Percentiles rank a stretch among this genome's conserved stretches.
These are phyloP conservation scores for Sarocladium strictum DNA, from an alignment of 2,329 filamentous ascomycete species.

Conservation along the genomic window DNA sequence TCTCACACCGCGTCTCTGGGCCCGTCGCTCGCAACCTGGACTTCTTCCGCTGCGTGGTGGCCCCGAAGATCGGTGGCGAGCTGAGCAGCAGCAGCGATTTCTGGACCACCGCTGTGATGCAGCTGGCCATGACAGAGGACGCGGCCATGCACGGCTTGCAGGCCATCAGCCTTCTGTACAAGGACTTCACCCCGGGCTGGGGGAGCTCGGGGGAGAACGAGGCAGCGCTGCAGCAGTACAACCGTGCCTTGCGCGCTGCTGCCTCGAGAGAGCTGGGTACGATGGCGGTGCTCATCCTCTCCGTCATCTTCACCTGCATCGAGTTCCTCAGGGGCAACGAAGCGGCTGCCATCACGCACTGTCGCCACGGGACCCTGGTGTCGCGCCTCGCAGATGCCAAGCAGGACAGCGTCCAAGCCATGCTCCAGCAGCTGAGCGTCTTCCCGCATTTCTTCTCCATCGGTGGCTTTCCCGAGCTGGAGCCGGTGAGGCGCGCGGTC, in stretches of 20 bases:
- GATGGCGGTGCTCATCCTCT: conserved; percentile 27
- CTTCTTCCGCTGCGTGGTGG: conserved; percentile 32
- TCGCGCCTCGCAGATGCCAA: conserved; percentile 20
- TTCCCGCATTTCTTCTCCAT: conserved; percentile 32
- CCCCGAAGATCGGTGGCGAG: conserved; percentile 28
- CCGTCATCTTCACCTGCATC: conserved; percentile 37
- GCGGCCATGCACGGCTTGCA: conserved; percentile 31
- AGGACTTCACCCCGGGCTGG: conserved; percentile 19
- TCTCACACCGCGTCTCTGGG: not conserved
- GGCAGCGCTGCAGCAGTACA: conserved; percentile 34
- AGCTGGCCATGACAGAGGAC: conserved; percentile 30
- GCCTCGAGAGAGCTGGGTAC: conserved; percentile 23
- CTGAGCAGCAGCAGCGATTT: conserved; percentile 28
- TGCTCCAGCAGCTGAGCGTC: conserved; percentile 32
- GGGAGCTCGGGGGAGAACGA: conserved; percentile 16
- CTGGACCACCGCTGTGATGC: conserved; percentile 34
- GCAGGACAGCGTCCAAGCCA: conserved; percentile 23
- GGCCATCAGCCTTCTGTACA: conserved; percentile 33
- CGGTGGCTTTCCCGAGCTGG: conserved; percentile 12
- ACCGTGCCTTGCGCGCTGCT: conserved; percentile 30
- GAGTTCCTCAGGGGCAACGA: conserved; percentile 34
- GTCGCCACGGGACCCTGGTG: conserved; percentile 31
- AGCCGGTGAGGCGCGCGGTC: conserved; percentile 11
- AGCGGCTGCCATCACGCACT: conserved; percentile 29
- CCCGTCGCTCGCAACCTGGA: conserved; percentile 26